Evolutionary conservation across 2,329 filamentous ascomycete genomes (phyloP).

Genomic region (Anthostomella pinea): DNA sequence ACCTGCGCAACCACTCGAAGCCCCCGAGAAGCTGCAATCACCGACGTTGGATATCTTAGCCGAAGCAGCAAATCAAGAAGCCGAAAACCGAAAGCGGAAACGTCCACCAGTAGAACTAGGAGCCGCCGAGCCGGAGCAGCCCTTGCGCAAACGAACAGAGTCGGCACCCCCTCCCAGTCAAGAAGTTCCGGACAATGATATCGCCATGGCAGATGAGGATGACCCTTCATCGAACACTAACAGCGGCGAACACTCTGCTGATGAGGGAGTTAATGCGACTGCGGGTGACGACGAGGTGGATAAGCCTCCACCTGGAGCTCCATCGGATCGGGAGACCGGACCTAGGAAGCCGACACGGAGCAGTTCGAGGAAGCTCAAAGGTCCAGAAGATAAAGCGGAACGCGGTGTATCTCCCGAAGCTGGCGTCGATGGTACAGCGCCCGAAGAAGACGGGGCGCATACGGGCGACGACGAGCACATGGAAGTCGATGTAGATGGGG

Average conservation of each 20-base stretch:
- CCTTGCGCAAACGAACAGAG: slow-evolving; percentile 25
- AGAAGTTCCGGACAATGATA: slow-evolving; percentile 31
- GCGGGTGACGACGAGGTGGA: slow-evolving; percentile 21
- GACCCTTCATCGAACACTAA: slow-evolving; percentile 27
- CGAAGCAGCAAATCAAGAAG: slow-evolving; percentile 30
- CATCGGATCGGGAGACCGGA: slow-evolving; percentile 21
- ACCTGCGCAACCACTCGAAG: slow-evolving; percentile 23
- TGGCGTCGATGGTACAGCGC: slow-evolving; percentile 31
- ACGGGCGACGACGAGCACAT: slow-evolving; percentile 53
- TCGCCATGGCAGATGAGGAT: slow-evolving; percentile 34
- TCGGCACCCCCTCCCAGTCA: slow-evolving; percentile 23
- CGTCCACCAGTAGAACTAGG: slow-evolving; percentile 27
- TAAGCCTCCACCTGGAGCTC: slow-evolving; percentile 19
- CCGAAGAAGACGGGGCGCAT: slow-evolving; percentile 41
- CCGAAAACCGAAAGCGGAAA: slow-evolving; percentile 35
- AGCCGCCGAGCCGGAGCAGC: slow-evolving; percentile 19
- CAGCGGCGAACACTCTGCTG: slow-evolving; percentile 32
- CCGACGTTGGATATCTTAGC: slow-evolving; percentile 32
- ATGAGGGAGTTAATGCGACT: slow-evolving; percentile 25
- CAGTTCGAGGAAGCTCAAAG: slow-evolving; percentile 35
- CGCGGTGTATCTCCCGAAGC: slow-evolving; percentile 25
- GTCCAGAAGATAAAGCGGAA: slow-evolving; percentile 19
- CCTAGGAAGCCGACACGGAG: slow-evolving; percentile 33
- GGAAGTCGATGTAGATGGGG: slow-evolving; percentile 57
- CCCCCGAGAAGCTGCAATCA: slow-evolving; percentile 23